These are phyloP conservation scores for Oryza meyeriana DNA, from an alignment of 176 grass and related monocot species.

Conservation along the genomic window DNA sequence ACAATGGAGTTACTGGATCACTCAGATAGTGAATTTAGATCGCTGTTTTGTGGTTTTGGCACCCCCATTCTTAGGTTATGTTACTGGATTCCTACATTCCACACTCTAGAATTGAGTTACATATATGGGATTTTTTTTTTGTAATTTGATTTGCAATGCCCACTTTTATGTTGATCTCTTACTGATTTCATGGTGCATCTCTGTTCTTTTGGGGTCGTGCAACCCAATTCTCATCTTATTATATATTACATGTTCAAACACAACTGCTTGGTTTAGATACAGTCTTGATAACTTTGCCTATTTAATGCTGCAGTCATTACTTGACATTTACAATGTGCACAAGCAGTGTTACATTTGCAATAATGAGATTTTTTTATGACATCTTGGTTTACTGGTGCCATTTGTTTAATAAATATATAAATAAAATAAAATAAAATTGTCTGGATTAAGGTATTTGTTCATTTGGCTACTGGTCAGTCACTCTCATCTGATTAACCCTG, in stretches of 20 bases:
- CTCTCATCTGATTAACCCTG: background rate
- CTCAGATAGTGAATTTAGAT: background rate
- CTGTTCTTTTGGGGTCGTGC: background rate
- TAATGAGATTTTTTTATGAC: background rate
- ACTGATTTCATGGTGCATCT: background rate
- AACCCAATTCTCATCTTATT: background rate
- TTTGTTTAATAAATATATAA: background rate
- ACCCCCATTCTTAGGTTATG: background rate
- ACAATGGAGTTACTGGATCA: conserved; percentile 1
- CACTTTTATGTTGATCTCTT: background rate
- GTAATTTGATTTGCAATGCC: background rate
- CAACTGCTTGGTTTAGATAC: background rate
- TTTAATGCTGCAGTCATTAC: background rate
- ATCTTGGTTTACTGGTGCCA: background rate
- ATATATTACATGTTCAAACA: background rate
- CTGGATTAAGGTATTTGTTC: background rate
- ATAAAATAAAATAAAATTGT: background rate
- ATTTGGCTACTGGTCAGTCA: background rate
- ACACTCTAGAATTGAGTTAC: background rate
- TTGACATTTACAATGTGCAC: background rate
- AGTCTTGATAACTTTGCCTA: background rate
- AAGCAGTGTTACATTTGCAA: background rate
- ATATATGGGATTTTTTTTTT: background rate
- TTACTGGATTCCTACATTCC: background rate
- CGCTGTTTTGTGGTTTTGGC: background rate